Evolutionary conservation across 139 green algal genomes (phyloP).

Genomic region (Closterium sp.): DNA sequence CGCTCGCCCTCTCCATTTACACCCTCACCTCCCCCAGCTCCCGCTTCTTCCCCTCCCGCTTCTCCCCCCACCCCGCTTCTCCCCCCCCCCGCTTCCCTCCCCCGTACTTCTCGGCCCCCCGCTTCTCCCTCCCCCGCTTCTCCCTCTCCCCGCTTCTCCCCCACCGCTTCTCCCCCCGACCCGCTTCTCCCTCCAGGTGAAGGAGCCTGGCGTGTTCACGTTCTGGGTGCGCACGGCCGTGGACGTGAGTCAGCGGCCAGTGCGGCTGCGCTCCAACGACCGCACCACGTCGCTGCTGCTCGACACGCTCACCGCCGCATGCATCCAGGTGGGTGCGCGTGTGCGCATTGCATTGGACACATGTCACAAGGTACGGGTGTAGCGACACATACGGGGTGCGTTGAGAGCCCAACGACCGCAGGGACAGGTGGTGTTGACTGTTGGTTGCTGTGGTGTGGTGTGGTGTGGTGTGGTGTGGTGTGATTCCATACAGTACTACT

Average conservation of each 20-base stretch:
- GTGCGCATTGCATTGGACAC: not conserved
- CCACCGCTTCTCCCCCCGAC: not conserved
- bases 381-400: no score
- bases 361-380: no score
- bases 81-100: not conserved
- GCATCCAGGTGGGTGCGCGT: slow-evolving; percentile 31
- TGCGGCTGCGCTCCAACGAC: slow-evolving; percentile 22
- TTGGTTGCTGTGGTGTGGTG: no score
- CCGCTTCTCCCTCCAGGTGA: not conserved
- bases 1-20: not conserved
- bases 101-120: not conserved
- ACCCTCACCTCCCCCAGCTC: not conserved
- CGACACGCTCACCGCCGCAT: slow-evolving; percentile 45
- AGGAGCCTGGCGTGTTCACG: slow-evolving; percentile 43
- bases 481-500: no score
- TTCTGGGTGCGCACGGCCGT: slow-evolving; percentile 45
- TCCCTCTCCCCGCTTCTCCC: not conserved
- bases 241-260: slow-evolving; percentile 32
- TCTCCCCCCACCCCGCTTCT: not conserved
- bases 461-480: no score
- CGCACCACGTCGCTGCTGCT: slow-evolving; percentile 26
- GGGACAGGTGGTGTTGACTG: no score
- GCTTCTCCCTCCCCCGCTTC: not conserved
- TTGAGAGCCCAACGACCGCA: no score
- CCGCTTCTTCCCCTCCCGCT: not conserved